phyloP scores from a whole-genome alignment of 148 eudicot genomes.

The Silene latifolia region DNA sequence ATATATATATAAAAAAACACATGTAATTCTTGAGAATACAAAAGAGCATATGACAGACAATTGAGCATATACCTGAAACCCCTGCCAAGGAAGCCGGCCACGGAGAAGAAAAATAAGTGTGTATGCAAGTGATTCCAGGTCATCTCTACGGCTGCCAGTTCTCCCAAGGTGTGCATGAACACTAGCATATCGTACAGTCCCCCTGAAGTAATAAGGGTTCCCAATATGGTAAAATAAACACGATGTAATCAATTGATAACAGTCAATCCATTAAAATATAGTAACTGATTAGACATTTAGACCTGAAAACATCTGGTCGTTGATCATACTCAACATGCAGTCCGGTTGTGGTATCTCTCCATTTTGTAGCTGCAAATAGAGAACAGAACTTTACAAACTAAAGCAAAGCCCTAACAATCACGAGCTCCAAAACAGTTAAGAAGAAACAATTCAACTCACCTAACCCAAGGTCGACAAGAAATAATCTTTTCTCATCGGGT shows the following conservation, averaged over 20 bases:
- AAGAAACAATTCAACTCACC: conserved; percentile 35
- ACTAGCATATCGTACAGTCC: conserved; percentile 97
- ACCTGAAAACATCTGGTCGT: conserved; percentile 94
- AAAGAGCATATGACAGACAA: neutral
- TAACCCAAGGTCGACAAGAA: conserved; percentile 91
- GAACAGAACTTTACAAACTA: neutral
- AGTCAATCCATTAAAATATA: neutral
- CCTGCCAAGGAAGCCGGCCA: conserved; percentile 96
- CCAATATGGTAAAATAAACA: neutral
- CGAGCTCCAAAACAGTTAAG: neutral
- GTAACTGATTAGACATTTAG: conserved; percentile 35
- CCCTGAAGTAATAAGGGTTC: conserved; percentile 45
- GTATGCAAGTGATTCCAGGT: conserved; percentile 91
- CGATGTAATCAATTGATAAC: neutral
- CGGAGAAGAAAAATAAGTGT: conserved; percentile 90
- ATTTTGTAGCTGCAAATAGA: conserved; percentile 57
- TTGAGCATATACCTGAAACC: conserved; percentile 48
- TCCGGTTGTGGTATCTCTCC: conserved; percentile 73
- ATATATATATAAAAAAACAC: neutral
- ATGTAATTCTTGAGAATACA: no score
- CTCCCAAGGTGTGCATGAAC: conserved; percentile 98
- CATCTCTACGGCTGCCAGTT: conserved; percentile 93
- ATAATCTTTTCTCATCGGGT: conserved; percentile 72
- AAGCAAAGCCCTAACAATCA: neutral
- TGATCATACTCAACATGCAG: conserved; percentile 90